Evolutionary conservation across 352 stramenopile genomes (phyloP).

Genomic region (Pythium rishiriense): DNA sequence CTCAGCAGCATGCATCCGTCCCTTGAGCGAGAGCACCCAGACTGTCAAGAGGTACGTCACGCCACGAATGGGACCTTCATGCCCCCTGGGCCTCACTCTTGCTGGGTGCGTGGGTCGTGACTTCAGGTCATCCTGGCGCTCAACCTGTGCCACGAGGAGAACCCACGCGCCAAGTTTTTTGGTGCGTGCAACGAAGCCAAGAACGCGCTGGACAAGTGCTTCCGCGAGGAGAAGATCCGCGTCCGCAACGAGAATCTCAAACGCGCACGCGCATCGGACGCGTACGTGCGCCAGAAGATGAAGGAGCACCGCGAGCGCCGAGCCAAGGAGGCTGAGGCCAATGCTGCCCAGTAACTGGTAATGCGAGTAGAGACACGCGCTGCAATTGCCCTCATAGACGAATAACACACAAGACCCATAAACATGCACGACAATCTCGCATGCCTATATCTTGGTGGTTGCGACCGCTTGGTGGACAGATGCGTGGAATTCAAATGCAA

Average conservation of each 20-base stretch:
- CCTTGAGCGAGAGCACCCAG: conserved; percentile 75
- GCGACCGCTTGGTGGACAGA: no score
- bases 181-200: conserved; percentile 74
- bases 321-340: conserved; percentile 24
- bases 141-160: conserved; percentile 69
- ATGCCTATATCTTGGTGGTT: neutral
- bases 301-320: conserved; percentile 59
- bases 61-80: neutral
- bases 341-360: neutral
- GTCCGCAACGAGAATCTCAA: conserved; percentile 67
- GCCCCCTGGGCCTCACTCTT: neutral
- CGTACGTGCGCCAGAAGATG: conserved; percentile 79
- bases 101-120: neutral
- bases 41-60: conserved; percentile 69
- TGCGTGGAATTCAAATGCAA: neutral
- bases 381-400: neutral
- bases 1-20: conserved; percentile 62
- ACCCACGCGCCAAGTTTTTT: conserved; percentile 79
- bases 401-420: neutral
- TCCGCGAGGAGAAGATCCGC: conserved; percentile 67
- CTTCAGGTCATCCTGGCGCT: conserved; percentile 77
- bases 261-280: conserved; percentile 62
- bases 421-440: no score
- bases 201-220: conserved; percentile 76
- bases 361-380: neutral